Conservation (phyloP, 2,329 filamentous ascomycete species). For the Botrytis aclada region DNA sequence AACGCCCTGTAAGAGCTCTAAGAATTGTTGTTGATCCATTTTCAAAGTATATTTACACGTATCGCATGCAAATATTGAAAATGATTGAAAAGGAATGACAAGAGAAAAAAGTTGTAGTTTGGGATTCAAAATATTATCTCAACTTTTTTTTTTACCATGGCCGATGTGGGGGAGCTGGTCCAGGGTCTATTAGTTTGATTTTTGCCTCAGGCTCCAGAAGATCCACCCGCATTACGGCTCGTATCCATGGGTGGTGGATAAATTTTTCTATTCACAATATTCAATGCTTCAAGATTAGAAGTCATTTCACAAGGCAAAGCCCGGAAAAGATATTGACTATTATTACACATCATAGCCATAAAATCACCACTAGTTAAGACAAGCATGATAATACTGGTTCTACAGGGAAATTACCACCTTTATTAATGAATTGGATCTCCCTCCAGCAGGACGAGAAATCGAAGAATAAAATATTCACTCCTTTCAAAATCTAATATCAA, state of each 20-base stretch:
- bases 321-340: neutral
- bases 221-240: neutral
- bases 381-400: neutral
- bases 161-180: neutral
- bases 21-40: constrained; percentile 82
- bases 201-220: neutral
- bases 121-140: neutral
- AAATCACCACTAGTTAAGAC: too few relatives aligned
- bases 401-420: neutral
- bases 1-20: constrained; percentile 81
- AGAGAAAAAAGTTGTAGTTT: neutral
- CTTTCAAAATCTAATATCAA: neutral
- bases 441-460: neutral
- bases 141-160: neutral
- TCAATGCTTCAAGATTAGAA: neutral
- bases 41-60: constrained; percentile 9
- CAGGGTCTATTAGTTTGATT: neutral
- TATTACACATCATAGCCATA: neutral
- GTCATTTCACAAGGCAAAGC: neutral
- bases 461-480: neutral
- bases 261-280: neutral
- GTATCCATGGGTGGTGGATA: neutral
- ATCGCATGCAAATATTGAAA: constrained; percentile 9
- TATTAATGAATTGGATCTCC: neutral
- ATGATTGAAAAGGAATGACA: constrained; percentile 2